A percentile compares a stretch with the other conserved stretches of the same genome.
phyloP scores from a whole-genome alignment of 768 basidiomycete genomes.

The Auriscalpium vulgare region DNA sequence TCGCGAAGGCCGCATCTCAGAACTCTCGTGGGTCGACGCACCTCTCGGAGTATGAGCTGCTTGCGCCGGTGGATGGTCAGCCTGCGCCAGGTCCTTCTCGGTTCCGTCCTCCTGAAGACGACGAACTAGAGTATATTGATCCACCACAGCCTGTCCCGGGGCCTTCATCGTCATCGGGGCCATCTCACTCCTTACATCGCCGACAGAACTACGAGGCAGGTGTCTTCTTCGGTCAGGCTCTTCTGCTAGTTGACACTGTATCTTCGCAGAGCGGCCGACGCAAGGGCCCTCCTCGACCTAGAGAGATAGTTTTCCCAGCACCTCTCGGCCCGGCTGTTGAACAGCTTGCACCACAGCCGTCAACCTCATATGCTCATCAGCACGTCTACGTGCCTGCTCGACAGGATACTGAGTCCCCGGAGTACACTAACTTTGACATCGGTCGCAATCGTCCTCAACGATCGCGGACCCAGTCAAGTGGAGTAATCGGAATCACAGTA shows the following conservation, averaged over 20 bases:
- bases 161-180: background rate
- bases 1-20: conserved; percentile 5
- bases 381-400: background rate
- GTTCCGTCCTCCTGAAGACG: conserved; percentile 6
- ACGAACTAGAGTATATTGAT: conserved; percentile 10
- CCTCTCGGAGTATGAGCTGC: conserved; percentile 15
- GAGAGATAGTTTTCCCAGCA: conserved; percentile 8
- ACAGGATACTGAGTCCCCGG: conserved; percentile 1
- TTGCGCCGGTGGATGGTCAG: conserved; percentile 8
- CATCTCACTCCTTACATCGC: conserved; percentile 1
- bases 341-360: background rate
- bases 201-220: background rate
- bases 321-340: conserved; percentile 5
- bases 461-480: conserved; percentile 12
- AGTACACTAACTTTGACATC: background rate
- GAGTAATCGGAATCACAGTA: conserved; percentile 12
- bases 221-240: background rate
- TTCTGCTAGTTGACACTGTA: background rate
- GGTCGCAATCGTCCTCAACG: conserved; percentile 8
- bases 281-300: conserved; percentile 4
- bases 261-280: background rate
- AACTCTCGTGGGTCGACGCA: conserved; percentile 12
- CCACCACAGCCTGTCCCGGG: background rate
- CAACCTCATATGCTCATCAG: background rate
- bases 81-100: background rate